phyloP scores from a whole-genome alignment of 352 stramenopile species.

The Phytophthora ramorum region DNA sequence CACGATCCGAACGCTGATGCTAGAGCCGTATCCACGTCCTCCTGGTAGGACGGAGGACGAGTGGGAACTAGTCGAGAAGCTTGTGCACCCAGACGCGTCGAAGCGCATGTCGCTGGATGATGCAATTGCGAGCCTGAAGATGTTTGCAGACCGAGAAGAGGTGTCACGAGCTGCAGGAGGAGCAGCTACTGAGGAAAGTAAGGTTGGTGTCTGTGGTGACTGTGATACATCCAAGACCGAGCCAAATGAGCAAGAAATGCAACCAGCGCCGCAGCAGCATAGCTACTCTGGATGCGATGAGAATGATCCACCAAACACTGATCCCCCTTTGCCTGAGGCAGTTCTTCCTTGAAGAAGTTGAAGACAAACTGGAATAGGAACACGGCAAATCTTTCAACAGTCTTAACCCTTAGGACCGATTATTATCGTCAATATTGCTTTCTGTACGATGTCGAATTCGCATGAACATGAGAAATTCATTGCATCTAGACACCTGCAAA shows the following conservation, averaged over 20 bases:
- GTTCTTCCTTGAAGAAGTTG: no score
- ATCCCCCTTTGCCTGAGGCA: conserved; percentile 7
- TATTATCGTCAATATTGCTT: no score
- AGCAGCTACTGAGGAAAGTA: not conserved
- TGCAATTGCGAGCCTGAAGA: conserved; percentile 16
- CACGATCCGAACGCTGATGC: conserved; percentile 7
- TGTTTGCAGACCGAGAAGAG: conserved; percentile 21
- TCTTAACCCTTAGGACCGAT: no score
- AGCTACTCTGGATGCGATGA: conserved; percentile 7
- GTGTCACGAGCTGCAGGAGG: not conserved
- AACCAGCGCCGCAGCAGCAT: not conserved
- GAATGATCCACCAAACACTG: not conserved
- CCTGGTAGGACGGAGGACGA: conserved; percentile 22
- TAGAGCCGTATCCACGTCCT: conserved; percentile 18
- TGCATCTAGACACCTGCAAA: no score
- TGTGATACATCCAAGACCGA: no score
- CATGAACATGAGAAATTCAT: no score
- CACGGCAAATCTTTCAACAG: not conserved
- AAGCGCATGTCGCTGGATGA: conserved; percentile 14
- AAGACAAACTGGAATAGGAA: no score
- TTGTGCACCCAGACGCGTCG: conserved; percentile 13
- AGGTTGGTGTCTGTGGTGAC: conserved; percentile 5
- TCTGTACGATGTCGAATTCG: no score
- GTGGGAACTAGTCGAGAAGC: conserved; percentile 16
- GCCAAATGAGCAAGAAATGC: no score